Evolutionary conservation across 108 stramenopile genomes (phyloP).

Genomic region (Nannochloropsis gaditana): DNA sequence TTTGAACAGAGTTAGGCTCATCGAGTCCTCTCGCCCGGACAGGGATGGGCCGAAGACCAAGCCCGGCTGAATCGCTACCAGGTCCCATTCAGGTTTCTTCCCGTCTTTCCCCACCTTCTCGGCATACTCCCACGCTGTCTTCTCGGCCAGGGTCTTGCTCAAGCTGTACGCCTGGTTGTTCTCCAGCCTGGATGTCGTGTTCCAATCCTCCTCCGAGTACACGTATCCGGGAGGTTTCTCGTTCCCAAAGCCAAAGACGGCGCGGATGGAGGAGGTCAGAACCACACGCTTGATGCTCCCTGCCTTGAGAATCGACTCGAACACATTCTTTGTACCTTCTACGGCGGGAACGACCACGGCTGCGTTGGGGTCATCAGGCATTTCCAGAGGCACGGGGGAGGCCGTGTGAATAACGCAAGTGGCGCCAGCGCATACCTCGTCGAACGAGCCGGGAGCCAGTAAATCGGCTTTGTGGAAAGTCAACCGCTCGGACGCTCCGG

Average conservation of each 20-base stretch:
- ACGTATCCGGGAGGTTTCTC: conserved; percentile 26
- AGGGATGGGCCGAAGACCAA: conserved; percentile 36
- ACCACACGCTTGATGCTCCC: conserved; percentile 29
- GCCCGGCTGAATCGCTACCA: conserved; percentile 34
- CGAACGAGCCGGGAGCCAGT: background rate
- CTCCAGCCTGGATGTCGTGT: conserved; percentile 23
- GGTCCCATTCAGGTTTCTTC: conserved; percentile 23
- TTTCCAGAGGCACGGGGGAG: background rate
- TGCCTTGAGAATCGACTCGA: background rate
- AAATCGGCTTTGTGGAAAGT: conserved; percentile 9
- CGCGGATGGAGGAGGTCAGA: conserved; percentile 34
- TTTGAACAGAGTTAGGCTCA: conserved; percentile 21
- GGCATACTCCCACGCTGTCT: conserved; percentile 35
- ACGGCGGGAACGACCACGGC: conserved; percentile 15
- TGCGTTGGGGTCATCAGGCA: conserved; percentile 3
- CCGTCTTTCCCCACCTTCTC: background rate
- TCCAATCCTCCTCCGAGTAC: conserved; percentile 39
- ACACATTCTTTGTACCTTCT: conserved; percentile 22
- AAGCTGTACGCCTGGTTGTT: conserved; percentile 28
- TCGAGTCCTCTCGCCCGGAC: conserved; percentile 19
- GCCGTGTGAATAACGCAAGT: conserved; percentile 19
- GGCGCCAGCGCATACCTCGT: conserved; percentile 3
- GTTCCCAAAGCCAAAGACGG: conserved; percentile 27
- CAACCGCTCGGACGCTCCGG: conserved; percentile 15
- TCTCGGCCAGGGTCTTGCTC: conserved; percentile 40